Evolutionary conservation across 1,284 basidiomycete species (phyloP), one percentile per base, ranked within the genome.

Genomic region (Moesziomyces sp.): DNA sequence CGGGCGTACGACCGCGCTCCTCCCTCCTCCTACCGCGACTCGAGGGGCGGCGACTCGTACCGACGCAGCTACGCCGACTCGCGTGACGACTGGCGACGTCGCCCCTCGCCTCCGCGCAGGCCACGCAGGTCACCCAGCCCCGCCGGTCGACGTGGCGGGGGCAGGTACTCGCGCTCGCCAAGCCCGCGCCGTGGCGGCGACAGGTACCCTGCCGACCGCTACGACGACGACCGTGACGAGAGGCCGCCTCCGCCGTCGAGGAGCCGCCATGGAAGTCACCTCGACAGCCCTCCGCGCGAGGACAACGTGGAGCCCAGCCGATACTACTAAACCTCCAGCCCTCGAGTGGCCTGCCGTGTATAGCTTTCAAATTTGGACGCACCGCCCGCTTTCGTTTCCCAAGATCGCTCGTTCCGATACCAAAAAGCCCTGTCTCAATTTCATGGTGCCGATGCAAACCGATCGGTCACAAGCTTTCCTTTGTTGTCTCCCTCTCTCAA

Each of bases 11-110:
- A 59, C 43, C 51, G 67, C 5, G 60, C 66, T 3, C 60, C 52
- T n/a, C 49, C 56, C 0, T 52, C 63, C 9, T 52, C 57, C 7
- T 64, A 70, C 60, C 59, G 67, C 18, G 60, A 43, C 51, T 34
- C 21, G 11, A 43, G 45, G 49, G 66, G 66, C 14, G 66, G 66
- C 30, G 66, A 69, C 38, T 63, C 60, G 42, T 69, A 69, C 43
- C 24, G 71, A 9, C 49, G 68, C 38, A 59, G 68, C 49, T 38
- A 58, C 40, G 67, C 71, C 5, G 76, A 78, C 46, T 60, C 67
- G 46, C 56, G 71, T 14, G 70, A 75, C 26, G 68, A 78, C 46
- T 78, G 76, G 76, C 69, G 76, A 52, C 70, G 76, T 8, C 55
- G 76, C 26, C 69, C 63, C 28, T 73, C 64, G 50, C 70, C 70